Conservation (phyloP, 495 filamentous ascomycete species). For the Aspergillus saccharolyticus region DNA sequence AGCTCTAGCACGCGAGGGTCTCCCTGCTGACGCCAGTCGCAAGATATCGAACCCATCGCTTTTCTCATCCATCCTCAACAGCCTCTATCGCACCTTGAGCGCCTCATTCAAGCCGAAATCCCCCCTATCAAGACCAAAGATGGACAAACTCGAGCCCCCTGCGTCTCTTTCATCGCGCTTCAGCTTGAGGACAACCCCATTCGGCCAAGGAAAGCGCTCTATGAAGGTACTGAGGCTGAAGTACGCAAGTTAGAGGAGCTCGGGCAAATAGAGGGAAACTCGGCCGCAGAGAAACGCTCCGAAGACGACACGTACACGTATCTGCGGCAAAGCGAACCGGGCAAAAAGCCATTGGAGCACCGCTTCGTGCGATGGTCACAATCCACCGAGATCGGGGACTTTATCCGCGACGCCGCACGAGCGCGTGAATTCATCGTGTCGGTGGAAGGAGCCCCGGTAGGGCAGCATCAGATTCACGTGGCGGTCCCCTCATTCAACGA, state of each 20-base stretch:
- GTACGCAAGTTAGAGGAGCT: conserved; percentile 44
- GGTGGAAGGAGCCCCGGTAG: conserved; percentile 62
- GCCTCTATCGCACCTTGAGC: conserved; percentile 86
- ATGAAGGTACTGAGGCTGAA: conserved; percentile 45
- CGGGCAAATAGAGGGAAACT: conserved; percentile 41
- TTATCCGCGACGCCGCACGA: conserved; percentile 84
- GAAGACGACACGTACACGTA: conserved; percentile 35
- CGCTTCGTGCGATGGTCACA: conserved; percentile 85
- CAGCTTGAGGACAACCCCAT: conserved; percentile 61
- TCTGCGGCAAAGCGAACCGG: conserved; percentile 25
- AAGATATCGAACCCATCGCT: conserved; percentile 72
- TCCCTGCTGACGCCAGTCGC: conserved; percentile 37
- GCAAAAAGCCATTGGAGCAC: conserved; percentile 19
- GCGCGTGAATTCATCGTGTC: conserved; percentile 79
- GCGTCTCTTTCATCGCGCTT: conserved; percentile 74
- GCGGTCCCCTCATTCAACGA: conserved; percentile 84
- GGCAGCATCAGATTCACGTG: conserved; percentile 63
- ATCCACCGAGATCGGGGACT: conserved; percentile 88
- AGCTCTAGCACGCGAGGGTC: too few relatives aligned
- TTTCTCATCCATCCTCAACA: conserved; percentile 90
- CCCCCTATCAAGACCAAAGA: conserved; percentile 57
- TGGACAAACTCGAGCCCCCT: conserved; percentile 63
- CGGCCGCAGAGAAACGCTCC: neutral
- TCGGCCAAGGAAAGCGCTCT: conserved; percentile 39
- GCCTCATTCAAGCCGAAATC: conserved; percentile 83